Conservation (phyloP, 2,329 filamentous ascomycete genomes). For the Harringtonia aguacate region DNA sequence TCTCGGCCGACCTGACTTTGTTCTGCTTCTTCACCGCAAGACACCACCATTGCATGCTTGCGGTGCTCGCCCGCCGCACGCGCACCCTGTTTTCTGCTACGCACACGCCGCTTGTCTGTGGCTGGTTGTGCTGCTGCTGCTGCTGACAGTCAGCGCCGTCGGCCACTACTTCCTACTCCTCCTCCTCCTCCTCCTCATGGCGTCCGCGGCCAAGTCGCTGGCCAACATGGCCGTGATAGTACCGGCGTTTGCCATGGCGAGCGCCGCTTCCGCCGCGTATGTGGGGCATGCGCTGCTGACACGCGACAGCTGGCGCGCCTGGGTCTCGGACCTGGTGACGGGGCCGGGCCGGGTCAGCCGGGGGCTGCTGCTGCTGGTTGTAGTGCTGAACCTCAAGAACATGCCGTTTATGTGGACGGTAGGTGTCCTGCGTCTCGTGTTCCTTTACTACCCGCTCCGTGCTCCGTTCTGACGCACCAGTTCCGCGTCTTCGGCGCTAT, state of each 20-base stretch:
- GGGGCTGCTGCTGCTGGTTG: constrained; percentile 42
- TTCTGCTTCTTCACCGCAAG: no score
- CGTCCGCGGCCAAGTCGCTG: constrained; percentile 13
- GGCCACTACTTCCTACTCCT: no score
- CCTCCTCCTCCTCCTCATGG: constrained; percentile 13
- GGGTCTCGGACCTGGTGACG: constrained; percentile 34
- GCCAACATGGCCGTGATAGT: constrained; percentile 19
- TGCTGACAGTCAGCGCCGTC: constrained; percentile 6
- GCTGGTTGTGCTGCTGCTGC: constrained; percentile 27
- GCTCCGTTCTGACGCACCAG: constrained; percentile 8
- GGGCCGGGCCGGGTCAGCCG: constrained; percentile 43
- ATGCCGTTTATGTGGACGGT: constrained; percentile 69
- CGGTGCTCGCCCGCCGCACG: constrained; percentile 24
- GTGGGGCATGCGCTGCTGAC: constrained; percentile 25
- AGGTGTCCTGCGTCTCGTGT: constrained; percentile 22
- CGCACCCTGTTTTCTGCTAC: constrained; percentile 29
- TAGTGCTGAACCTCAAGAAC: constrained; percentile 60
- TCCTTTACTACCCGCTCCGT: background rate
- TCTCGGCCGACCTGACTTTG: no score
- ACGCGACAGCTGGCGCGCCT: constrained; percentile 28
- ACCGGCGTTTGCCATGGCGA: constrained; percentile 31
- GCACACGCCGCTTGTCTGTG: constrained; percentile 30
- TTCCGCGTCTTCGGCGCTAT: constrained; percentile 24
- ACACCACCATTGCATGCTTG: background rate
- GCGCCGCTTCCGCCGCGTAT: constrained; percentile 33